Evolutionary conservation across 192 early-diverging fungal species (phyloP), one percentile per base, ranked within the genome.

Genomic region (Dimargaris xerosporica): DNA sequence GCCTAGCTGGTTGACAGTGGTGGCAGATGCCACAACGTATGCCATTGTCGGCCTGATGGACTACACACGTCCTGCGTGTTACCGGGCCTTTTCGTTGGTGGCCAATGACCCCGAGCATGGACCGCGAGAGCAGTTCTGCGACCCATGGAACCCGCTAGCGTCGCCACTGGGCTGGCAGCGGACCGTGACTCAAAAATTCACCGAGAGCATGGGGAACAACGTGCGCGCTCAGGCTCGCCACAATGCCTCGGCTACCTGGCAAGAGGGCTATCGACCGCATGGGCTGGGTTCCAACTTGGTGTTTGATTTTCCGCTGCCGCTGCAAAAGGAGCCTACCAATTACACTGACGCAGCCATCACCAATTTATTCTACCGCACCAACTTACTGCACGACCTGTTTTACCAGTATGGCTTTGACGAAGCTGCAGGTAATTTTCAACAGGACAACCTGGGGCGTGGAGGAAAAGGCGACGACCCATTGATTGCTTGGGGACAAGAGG

Each of bases 21-120:
- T 42, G n/a, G 5, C 43, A 11, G 39, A 21, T 34, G 34, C 31
- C 16, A 43, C 41, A 10, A 12, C 15, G 30, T 5, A 17, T 4
- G 58, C 6, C n/a, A 13, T 60, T 19, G 19, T 41, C 19, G 58
- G 34, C 58, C 21, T 60, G 39, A 4, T n/a, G 58, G 58, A 60
- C 58, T 60, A 28, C n/a, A 15, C 43, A 10, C 34, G 58, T 10
- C n/a, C 58, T 10, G 58, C 58, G 21, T 60, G 58, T n/a, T 87
- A 82, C 73, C 80, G 73, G 61, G 78, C 83, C 31, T 87, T 67
- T 66, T 81, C 85, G 5, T 64, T 80, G 62, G 76, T 74, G 16
- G 75, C 66, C 58, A 73, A 80, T 61, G 81, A 87, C 65, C 85
- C 85, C 13, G 54, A 58, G 2, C 64, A 63, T 39, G 80, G 80